phyloP scores from a whole-genome alignment of 495 filamentous ascomycete genomes.

The Daldinia concentrica region DNA sequence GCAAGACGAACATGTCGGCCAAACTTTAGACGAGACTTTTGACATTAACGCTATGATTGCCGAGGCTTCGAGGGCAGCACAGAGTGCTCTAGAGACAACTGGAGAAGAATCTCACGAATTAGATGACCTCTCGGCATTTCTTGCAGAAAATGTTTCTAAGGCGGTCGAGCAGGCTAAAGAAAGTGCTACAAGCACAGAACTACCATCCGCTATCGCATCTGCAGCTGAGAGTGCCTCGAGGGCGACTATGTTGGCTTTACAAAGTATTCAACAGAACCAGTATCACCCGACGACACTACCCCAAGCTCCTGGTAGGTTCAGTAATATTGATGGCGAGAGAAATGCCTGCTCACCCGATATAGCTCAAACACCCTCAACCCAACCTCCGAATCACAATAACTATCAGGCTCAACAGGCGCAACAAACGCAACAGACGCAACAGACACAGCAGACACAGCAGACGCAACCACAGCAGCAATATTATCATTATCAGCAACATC shows the following conservation, averaged over 20 bases:
- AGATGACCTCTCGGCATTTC: conserved; percentile 46
- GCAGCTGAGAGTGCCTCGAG: conserved; percentile 47
- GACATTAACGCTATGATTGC: conserved; percentile 49
- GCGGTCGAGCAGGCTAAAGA: conserved; percentile 47
- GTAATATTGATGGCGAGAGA: background rate
- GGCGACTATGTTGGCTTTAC: conserved; percentile 45
- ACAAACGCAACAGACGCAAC: too few species aligned
- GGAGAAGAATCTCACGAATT: conserved; percentile 32
- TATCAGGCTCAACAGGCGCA: conserved; percentile 44
- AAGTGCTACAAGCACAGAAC: conserved; percentile 33
- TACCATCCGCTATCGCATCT: conserved; percentile 47
- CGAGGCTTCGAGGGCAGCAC: conserved; percentile 46
- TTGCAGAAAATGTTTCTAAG: conserved; percentile 47
- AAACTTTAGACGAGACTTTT: conserved; percentile 31
- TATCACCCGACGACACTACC: conserved; percentile 49
- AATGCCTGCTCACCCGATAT: conserved; percentile 6
- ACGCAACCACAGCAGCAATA: conserved; percentile 31
- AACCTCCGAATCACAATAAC: conserved; percentile 40
- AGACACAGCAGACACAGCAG: conserved; percentile 34
- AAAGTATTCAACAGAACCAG: conserved; percentile 48
- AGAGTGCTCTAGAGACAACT: conserved; percentile 29
- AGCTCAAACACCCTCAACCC: conserved; percentile 28
- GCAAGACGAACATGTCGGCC: conserved; percentile 21
- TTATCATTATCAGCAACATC: conserved; percentile 43
- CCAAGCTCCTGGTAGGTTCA: conserved; percentile 44